Evolutionary conservation across 495 filamentous ascomycete species (phyloP).

Genomic region (Lasiosphaeria ovina): DNA sequence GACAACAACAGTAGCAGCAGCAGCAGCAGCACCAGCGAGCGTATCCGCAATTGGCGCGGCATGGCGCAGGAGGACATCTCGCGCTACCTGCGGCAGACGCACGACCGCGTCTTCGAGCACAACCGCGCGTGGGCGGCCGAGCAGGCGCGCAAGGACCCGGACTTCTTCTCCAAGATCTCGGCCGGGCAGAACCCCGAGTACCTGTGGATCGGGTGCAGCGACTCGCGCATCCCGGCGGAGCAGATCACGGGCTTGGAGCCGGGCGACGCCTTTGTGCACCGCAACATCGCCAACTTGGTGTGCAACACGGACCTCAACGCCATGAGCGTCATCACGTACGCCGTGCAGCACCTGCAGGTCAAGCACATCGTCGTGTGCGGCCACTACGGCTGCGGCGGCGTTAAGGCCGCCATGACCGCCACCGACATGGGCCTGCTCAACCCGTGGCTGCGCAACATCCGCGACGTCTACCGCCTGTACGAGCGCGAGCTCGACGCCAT

Average conservation of each 20-base stretch:
- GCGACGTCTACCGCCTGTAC: slow-evolving; percentile 58
- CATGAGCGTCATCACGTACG: slow-evolving; percentile 63
- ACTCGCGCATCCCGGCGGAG: slow-evolving; percentile 62
- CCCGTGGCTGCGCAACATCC: slow-evolving; percentile 60
- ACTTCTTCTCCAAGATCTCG: slow-evolving; percentile 54
- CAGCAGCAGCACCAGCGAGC: neutral
- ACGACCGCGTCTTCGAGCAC: slow-evolving; percentile 54
- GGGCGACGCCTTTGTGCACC: slow-evolving; percentile 61
- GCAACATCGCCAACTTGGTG: slow-evolving; percentile 64
- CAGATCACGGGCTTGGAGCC: slow-evolving; percentile 57
- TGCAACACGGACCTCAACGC: slow-evolving; percentile 58
- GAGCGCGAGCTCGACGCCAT: slow-evolving; percentile 56
- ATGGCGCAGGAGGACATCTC: slow-evolving; percentile 34
- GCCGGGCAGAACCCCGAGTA: slow-evolving; percentile 57
- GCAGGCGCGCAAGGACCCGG: slow-evolving; percentile 48
- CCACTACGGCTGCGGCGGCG: slow-evolving; percentile 63
- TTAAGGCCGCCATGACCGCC: slow-evolving; percentile 59
- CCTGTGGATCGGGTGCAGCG: slow-evolving; percentile 65
- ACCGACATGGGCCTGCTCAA: slow-evolving; percentile 59
- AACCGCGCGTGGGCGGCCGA: slow-evolving; percentile 56
- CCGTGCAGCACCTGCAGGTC: slow-evolving; percentile 56
- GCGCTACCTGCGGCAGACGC: slow-evolving; percentile 45
- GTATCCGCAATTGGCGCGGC: neutral
- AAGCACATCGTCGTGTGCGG: slow-evolving; percentile 66
- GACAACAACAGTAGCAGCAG: neutral